Conservation (phyloP, 345 rosid species). For the Excoecaria agallocha region DNA sequence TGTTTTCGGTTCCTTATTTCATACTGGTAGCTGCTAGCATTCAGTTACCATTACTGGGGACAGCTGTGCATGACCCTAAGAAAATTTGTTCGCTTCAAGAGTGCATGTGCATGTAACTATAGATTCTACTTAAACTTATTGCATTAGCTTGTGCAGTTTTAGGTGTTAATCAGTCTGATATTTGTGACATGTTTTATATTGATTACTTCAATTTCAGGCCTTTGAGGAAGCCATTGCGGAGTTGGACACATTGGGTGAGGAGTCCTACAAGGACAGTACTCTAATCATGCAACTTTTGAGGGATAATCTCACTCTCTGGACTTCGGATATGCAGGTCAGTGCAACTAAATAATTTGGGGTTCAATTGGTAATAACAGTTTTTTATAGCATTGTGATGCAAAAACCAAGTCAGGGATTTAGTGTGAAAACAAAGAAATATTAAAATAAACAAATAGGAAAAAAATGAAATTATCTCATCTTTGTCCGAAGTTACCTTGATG, state of each 20-base stretch:
- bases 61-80: background rate
- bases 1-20: background rate
- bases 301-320: conserved; percentile 51
- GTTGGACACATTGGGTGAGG: conserved; percentile 62
- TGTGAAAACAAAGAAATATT: background rate
- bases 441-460: background rate
- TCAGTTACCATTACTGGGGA: background rate
- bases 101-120: background rate
- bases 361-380: background rate
- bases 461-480: too few species aligned
- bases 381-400: background rate
- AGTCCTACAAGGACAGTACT: conserved; percentile 64
- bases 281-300: conserved; percentile 64
- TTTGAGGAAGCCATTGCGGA: conserved; percentile 74
- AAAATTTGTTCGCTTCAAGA: too few species aligned
- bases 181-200: background rate
- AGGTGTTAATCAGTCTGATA: background rate
- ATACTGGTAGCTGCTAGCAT: background rate
- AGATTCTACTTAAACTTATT: background rate
- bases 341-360: background rate
- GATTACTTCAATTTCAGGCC: conserved; percentile 36
- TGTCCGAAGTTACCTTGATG: background rate
- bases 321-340: conserved; percentile 18
- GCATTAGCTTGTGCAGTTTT: background rate
- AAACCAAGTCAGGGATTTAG: background rate